Evolutionary conservation across 352 stramenopile genomes (phyloP).

Genomic region (Pythium aquatile): DNA sequence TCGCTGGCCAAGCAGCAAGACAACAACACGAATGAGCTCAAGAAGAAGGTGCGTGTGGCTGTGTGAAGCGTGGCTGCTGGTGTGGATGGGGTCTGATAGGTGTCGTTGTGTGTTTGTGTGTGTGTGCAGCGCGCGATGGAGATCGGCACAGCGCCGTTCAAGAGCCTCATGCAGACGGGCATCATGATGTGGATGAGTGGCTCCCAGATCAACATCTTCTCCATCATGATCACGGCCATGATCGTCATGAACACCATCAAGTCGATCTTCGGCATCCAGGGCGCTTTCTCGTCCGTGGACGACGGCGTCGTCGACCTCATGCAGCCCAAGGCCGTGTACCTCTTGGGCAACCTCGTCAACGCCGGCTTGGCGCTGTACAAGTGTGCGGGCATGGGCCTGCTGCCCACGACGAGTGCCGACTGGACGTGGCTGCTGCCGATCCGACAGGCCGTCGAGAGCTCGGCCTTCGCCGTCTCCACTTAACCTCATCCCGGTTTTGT

Average conservation of each 20-base stretch:
- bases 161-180: conserved; percentile 91
- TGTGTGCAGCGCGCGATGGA: conserved; percentile 82
- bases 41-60: conserved; percentile 71
- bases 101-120: not conserved
- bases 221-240: conserved; percentile 94
- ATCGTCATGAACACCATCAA: conserved; percentile 92
- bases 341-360: conserved; percentile 85
- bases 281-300: conserved; percentile 75
- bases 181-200: conserved; percentile 98
- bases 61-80: not conserved
- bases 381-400: conserved; percentile 89
- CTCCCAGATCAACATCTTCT: conserved; percentile 94
- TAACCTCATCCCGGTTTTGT: conserved; percentile 10
- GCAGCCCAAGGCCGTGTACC: conserved; percentile 89
- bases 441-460: conserved; percentile 77
- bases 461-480: conserved; percentile 50
- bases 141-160: conserved; percentile 88
- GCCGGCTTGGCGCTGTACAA: conserved; percentile 91
- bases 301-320: conserved; percentile 78
- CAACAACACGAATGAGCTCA: conserved; percentile 75
- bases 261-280: conserved; percentile 83
- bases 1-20: conserved; percentile 59
- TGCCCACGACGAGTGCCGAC: conserved; percentile 91
- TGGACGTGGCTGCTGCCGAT: conserved; percentile 91
- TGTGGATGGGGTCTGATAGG: not conserved